Base-by-base conservation (phyloP, 225 moss, liverwort and hornwort species). In the Takakia lepidozioides region DNA sequence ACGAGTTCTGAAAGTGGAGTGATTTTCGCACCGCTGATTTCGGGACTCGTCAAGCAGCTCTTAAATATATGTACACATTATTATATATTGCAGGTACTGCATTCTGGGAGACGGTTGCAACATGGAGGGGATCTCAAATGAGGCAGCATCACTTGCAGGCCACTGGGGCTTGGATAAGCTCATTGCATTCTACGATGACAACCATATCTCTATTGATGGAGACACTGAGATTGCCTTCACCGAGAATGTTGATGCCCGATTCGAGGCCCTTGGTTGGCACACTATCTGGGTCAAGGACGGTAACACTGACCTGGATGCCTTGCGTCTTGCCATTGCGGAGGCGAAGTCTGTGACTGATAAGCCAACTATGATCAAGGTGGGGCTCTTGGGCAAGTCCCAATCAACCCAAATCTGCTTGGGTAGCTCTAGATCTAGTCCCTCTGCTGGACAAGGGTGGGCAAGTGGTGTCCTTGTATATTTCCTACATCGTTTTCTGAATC, bases 71-170 rank as follows among this genome's bases (percentile, higher is more conserved):
- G 11, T 32, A 7, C 32, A 32, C 1, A 19, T n/a, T 10, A 5
- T 21, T 46, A 14, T 23, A 3, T 13, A 3, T 8, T 29, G 57
- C 75, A 93, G 93, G 13, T 93, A 88, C 63, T 70, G 69, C 42
- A 86, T 89, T 52, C 18, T 71, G 19, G 93, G 93, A 51, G 93
- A 93, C 68, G 77, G 51, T 18, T 70, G 86, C 71, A 81, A 86
- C 71, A 86, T 89, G 93, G 93, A 95, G 57, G 89, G 89, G 58
- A 83, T 83, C 37, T 81, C 93, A 43, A 88, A 66, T n/a, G 89
- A 89, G 72, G 93, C 89, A 22, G 93, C 83, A 25, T 93, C 93
- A 3, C 62, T 93, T 23, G 93, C 93, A n/a, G 93, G 93, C 37
- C 93, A 93, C 48, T 93, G 93, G 93, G 93, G 86, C 22, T 72